Conservation (phyloP, 805 yeast species). For the Candida endomychidarum region DNA sequence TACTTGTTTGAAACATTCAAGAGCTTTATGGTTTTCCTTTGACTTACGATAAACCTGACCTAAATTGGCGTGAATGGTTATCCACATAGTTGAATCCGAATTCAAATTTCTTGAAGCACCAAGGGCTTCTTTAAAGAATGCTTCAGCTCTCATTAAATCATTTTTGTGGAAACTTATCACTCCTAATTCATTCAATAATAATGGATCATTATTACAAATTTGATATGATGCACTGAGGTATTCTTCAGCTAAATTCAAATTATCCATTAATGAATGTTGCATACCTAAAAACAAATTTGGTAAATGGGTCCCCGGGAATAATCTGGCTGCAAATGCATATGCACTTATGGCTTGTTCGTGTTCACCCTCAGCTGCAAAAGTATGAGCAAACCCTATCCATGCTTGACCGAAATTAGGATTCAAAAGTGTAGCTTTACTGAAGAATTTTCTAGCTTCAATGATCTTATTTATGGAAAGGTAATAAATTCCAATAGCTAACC, state of each 20-base stretch:
- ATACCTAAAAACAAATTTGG: conserved; percentile 91
- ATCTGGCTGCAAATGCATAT: conserved; percentile 89
- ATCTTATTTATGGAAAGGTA: conserved; percentile 73
- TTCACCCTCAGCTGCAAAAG: conserved; percentile 97
- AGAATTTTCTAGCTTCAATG: conserved; percentile 81
- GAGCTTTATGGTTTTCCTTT: conserved; percentile 61
- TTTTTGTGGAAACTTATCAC: conserved; percentile 81
- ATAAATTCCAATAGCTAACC: conserved; percentile 92
- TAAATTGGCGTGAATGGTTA: conserved; percentile 79
- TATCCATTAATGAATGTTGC: conserved; percentile 91
- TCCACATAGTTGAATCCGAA: conserved; percentile 80
- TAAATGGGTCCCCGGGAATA: conserved; percentile 87
- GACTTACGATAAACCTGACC: conserved; percentile 84
- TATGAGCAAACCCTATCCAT: conserved; percentile 98
- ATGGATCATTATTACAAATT: conserved; percentile 82
- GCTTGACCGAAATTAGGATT: conserved; percentile 92
- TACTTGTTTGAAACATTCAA: conserved; percentile 75
- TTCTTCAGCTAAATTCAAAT: conserved; percentile 80
- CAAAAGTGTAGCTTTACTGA: conserved; percentile 83
- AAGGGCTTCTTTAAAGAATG: conserved; percentile 67
- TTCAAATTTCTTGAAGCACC: conserved; percentile 65
- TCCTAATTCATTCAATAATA: conserved; percentile 87
- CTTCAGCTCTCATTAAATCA: conserved; percentile 67
- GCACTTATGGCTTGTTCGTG: conserved; percentile 98
- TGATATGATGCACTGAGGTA: conserved; percentile 73